phyloP scores from a whole-genome alignment of 305 asterid species.

The Coffea humblotiana region DNA sequence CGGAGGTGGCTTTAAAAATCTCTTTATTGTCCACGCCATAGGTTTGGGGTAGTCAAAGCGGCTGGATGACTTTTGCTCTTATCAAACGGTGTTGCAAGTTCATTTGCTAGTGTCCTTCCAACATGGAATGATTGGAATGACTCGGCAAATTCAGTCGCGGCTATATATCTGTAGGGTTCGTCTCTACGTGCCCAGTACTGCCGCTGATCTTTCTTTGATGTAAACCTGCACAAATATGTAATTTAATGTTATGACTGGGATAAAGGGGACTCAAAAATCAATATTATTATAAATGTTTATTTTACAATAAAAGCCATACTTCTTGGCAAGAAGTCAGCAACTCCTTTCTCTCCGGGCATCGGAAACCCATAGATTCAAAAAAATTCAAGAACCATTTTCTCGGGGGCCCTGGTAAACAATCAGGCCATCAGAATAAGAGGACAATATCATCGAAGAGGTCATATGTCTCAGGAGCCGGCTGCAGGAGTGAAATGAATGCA shows the following conservation, averaged over 20 bases:
- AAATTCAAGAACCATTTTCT: constrained; percentile 60
- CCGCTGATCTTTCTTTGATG: constrained; percentile 82
- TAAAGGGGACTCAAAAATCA: constrained; percentile 1
- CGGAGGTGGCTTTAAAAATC: constrained; percentile 56
- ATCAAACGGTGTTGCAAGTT: constrained; percentile 56
- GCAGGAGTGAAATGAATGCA: constrained; percentile 74
- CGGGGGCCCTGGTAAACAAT: constrained; percentile 82
- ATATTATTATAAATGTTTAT: background rate
- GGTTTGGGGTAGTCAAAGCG: constrained; percentile 54
- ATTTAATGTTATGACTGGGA: constrained; percentile 16
- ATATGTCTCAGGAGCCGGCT: constrained; percentile 90
- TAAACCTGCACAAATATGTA: constrained; percentile 47
- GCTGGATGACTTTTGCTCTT: constrained; percentile 74
- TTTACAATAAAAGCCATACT: constrained; percentile 36
- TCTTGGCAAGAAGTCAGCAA: constrained; percentile 94
- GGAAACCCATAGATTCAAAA: constrained; percentile 79
- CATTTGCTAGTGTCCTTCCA: constrained; percentile 53
- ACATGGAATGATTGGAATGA: constrained; percentile 53
- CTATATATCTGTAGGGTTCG: constrained; percentile 59
- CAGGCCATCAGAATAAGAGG: constrained; percentile 65
- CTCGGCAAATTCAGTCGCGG: constrained; percentile 58
- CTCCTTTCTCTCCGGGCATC: constrained; percentile 78
- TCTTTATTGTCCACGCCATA: constrained; percentile 58
- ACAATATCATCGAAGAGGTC: constrained; percentile 80
- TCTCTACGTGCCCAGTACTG: constrained; percentile 70